Conservation (phyloP, 805 yeast genomes). For the Kuraishia piskuri region DNA sequence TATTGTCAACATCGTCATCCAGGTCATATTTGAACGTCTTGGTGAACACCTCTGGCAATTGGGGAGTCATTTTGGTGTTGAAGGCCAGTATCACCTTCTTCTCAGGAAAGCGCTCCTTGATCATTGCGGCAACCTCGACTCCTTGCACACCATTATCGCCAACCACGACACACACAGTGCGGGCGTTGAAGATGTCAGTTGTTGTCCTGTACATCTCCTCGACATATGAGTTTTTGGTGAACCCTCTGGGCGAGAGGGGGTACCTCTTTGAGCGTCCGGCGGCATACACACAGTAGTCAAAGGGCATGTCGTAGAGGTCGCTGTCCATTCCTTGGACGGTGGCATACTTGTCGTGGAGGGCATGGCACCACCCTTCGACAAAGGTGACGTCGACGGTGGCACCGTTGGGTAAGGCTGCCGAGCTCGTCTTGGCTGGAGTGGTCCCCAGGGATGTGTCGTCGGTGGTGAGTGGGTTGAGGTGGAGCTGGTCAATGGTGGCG, state of each 20-base stretch:
- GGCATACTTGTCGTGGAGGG: conserved; percentile 4
- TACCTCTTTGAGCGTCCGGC: conserved; percentile 40
- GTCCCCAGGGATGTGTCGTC: neutral
- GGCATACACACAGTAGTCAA: conserved; percentile 39
- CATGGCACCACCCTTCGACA: conserved; percentile 10
- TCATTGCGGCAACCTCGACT: conserved; percentile 38
- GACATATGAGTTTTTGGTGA: conserved; percentile 27
- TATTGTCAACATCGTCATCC: neutral
- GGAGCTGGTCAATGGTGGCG: conserved; percentile 16
- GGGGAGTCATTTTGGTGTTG: conserved; percentile 28
- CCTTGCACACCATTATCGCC: conserved; percentile 45
- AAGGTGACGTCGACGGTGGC: conserved; percentile 1
- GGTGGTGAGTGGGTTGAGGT: neutral
- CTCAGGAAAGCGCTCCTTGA: conserved; percentile 26
- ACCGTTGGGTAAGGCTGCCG: neutral
- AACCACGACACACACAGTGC: conserved; percentile 25
- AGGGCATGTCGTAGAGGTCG: conserved; percentile 15
- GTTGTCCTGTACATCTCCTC: conserved; percentile 31
- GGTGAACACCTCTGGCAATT: neutral
- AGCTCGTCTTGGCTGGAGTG: neutral
- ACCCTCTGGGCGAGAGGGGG: conserved; percentile 45
- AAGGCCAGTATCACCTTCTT: conserved; percentile 29
- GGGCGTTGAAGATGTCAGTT: conserved; percentile 21
- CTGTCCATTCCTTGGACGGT: conserved; percentile 4
- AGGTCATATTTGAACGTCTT: neutral